These are phyloP conservation scores for Laburnicola sp. DNA, from an alignment of 2,329 filamentous ascomycete species.

Conservation along the genomic window DNA sequence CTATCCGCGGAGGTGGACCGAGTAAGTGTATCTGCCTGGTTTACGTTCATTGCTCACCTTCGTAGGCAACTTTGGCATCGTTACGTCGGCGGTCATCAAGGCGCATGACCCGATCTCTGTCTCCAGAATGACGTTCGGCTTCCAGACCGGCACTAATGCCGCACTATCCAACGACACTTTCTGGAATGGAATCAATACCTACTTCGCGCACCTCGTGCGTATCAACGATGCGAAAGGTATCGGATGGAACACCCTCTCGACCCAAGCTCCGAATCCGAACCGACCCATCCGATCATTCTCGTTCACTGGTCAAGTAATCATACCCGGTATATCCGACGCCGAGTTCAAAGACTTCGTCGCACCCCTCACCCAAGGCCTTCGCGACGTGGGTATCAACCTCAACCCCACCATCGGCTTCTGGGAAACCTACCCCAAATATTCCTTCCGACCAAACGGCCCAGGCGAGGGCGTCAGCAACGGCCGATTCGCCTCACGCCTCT, in stretches of 20 bases:
- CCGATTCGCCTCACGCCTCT: conserved; percentile 35
- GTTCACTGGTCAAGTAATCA: conserved; percentile 21
- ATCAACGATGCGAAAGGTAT: conserved; percentile 29
- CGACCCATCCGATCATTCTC: conserved; percentile 17
- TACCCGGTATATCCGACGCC: conserved; percentile 18
- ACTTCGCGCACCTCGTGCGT: conserved; percentile 29
- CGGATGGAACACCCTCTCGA: conserved; percentile 29
- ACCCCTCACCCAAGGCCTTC: conserved; percentile 27
- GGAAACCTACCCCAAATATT: conserved; percentile 24
- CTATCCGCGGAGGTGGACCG: conserved; percentile 36
- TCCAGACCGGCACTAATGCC: conserved; percentile 19
- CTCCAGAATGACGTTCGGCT: conserved; percentile 33
- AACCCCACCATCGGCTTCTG: conserved; percentile 22
- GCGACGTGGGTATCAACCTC: conserved; percentile 20
- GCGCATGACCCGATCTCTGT: conserved; percentile 28
- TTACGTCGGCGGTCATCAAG: conserved; percentile 34
- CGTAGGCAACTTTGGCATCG: conserved; percentile 34
- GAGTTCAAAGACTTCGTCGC: conserved; percentile 24
- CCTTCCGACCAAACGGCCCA: conserved; percentile 21
- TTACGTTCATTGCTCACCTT: not conserved
- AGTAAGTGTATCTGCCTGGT: conserved; percentile 12
- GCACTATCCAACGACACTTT: conserved; percentile 24
- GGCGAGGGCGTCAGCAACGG: conserved; percentile 20
- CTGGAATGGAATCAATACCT: conserved; percentile 26
- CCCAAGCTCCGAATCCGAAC: conserved; percentile 12